Conservation (phyloP, 495 filamentous ascomycete genomes). For the Entonaema liquescens region DNA sequence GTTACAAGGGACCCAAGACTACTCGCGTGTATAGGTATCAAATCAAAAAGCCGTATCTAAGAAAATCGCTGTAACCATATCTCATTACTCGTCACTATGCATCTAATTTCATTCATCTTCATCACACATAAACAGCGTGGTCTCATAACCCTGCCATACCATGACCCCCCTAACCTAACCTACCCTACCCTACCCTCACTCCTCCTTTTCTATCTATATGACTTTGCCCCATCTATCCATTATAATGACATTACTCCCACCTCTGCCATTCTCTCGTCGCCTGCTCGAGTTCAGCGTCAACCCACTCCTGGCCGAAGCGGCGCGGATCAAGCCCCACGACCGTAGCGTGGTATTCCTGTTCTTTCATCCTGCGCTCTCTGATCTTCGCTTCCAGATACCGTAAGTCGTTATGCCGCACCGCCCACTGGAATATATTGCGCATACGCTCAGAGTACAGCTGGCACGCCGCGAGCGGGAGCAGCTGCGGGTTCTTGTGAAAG, state of each 20-base stretch:
- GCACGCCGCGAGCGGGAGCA: constrained; percentile 64
- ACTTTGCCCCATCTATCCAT: not conserved
- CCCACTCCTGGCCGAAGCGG: constrained; percentile 55
- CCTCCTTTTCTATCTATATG: constrained; percentile 10
- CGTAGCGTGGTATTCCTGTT: constrained; percentile 45
- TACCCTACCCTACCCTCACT: not conserved
- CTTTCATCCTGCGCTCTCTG: constrained; percentile 52
- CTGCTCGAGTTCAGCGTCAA: constrained; percentile 58
- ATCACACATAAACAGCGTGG: constrained; percentile 21
- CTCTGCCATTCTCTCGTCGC: constrained; percentile 63
- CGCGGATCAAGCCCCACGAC: constrained; percentile 50
- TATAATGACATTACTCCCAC: constrained; percentile 55
- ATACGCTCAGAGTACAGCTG: constrained; percentile 81
- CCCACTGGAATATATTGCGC: constrained; percentile 68
- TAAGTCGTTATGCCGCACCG: constrained; percentile 66
- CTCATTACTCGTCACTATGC: constrained; percentile 35
- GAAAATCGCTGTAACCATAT: constrained; percentile 10
- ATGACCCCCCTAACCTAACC: not conserved
- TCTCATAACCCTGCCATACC: constrained; percentile 15
- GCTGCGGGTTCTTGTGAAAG: constrained; percentile 62
- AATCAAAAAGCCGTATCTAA: not conserved
- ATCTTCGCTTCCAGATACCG: constrained; percentile 60
- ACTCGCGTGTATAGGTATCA: not conserved
- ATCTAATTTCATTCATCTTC: constrained; percentile 6
- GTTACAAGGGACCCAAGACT: not conserved